Evolutionary conservation across 345 rosid genomes (phyloP).

Genomic region (Iberis pinnata): DNA sequence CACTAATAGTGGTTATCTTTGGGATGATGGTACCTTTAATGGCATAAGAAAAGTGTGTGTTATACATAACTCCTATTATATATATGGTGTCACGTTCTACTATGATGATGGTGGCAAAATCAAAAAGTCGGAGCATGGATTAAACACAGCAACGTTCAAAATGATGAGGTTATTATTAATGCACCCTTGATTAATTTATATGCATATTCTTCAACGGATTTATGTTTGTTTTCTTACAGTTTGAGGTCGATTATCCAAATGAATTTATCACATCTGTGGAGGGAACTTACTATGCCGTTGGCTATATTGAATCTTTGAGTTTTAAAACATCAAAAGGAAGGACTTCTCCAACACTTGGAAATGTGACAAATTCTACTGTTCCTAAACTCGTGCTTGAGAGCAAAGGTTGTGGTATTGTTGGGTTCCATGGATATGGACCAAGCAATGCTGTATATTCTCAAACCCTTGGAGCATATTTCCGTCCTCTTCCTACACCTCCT

Average conservation of each 20-base stretch:
- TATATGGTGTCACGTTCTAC: background rate
- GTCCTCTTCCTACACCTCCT: background rate
- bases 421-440: constrained; percentile 16
- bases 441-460: no score
- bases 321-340: constrained; percentile 15
- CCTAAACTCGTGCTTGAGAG: background rate
- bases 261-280: background rate
- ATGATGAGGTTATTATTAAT: background rate
- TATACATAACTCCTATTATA: no score
- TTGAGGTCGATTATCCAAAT: background rate
- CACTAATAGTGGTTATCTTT: no score
- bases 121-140: background rate
- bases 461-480: constrained; percentile 6
- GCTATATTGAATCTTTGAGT: background rate
- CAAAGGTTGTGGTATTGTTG: constrained; percentile 9
- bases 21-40: constrained; percentile 13
- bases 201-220: background rate
- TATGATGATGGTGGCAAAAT: background rate
- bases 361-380: background rate
- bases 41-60: background rate
- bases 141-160: background rate
- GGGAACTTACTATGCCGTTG: background rate
- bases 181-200: no score
- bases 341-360: constrained; percentile 10
- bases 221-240: background rate